Conservation (phyloP, 2,329 filamentous ascomycete genomes). For the Orbilia ellipsospora region DNA sequence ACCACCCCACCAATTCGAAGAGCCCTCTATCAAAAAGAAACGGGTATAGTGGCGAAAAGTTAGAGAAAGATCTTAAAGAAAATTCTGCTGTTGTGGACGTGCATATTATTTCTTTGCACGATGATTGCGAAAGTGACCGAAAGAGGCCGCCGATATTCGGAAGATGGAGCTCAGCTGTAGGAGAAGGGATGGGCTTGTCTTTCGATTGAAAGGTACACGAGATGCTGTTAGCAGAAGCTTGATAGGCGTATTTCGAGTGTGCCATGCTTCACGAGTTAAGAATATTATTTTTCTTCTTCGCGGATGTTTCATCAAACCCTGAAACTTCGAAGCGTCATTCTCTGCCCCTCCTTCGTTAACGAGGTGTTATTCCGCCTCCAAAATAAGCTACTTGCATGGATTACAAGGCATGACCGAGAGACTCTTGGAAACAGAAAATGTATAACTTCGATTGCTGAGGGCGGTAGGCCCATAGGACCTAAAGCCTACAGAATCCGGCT, state of each 20-base stretch:
- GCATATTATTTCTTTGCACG: conserved; percentile 27
- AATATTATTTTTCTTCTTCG: conserved; percentile 22
- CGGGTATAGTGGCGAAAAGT: too few relatives aligned
- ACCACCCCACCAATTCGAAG: conserved; percentile 9
- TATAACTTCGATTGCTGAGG: background rate
- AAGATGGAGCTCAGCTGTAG: background rate
- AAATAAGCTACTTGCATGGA: conserved; percentile 30
- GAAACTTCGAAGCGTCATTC: conserved; percentile 47
- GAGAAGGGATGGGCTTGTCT: background rate
- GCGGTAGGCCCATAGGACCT: background rate
- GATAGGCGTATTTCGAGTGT: too few relatives aligned
- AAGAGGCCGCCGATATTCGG: conserved; percentile 27
- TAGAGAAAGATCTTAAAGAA: conserved; percentile 25
- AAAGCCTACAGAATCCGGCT: background rate
- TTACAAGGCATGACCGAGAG: conserved; percentile 25
- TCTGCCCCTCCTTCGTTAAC: conserved; percentile 11
- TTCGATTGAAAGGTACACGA: too few relatives aligned
- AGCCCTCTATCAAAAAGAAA: too few relatives aligned
- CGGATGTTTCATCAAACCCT: conserved; percentile 46
- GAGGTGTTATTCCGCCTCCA: conserved; percentile 38
- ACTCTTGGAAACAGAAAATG: background rate
- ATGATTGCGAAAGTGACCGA: conserved; percentile 21
- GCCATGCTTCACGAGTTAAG: background rate
- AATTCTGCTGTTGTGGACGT: conserved; percentile 9
- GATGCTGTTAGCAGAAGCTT: conserved; percentile 9